phyloP scores from a whole-genome alignment of 108 stramenopile genomes.

The Nannochloropsis salina region DNA sequence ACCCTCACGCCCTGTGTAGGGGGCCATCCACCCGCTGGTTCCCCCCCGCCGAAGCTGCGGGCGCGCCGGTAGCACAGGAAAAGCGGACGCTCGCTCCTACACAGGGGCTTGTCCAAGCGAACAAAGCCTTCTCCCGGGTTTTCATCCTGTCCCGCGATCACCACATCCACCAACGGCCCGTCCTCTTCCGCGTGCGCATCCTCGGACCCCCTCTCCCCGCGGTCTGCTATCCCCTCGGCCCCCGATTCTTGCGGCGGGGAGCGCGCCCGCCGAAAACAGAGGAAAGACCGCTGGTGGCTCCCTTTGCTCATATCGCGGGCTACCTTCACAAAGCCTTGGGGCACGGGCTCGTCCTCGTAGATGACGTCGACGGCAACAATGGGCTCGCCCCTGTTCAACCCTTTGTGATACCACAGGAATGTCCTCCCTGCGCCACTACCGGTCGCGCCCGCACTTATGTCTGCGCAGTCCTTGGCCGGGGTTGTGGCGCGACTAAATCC shows the following conservation, averaged over 20 bases:
- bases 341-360: neutral
- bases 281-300: neutral
- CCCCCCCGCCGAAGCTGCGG: neutral
- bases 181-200: neutral
- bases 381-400: neutral
- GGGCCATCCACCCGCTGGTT: neutral
- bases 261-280: neutral
- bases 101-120: neutral
- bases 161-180: neutral
- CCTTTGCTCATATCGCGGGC: neutral
- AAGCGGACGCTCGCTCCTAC: neutral
- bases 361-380: neutral
- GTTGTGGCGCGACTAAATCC: slow-evolving; percentile 16
- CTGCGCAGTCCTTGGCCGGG: neutral
- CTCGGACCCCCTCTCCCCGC: neutral
- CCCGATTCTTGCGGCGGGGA: neutral
- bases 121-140: neutral
- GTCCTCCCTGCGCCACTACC: slow-evolving; percentile 3
- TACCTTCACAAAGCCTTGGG: neutral
- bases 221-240: neutral
- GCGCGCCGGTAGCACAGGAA: neutral
- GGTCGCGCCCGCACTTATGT: neutral
- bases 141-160: neutral
- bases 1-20: neutral
- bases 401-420: neutral